These are phyloP conservation scores for Suhomyces kunorum DNA, from an alignment of 1,139 yeast species.

Conservation along the genomic window DNA sequence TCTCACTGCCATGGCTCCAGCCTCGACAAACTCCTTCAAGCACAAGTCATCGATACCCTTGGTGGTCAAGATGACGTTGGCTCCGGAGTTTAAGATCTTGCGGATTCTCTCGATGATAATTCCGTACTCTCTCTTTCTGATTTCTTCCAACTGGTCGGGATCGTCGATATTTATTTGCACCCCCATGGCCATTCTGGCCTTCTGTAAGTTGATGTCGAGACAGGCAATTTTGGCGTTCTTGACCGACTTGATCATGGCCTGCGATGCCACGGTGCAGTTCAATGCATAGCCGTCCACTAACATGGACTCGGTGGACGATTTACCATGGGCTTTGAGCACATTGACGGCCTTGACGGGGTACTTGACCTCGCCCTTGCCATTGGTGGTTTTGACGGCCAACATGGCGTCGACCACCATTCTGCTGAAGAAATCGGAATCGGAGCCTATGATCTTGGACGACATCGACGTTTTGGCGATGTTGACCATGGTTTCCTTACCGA, in stretches of 20 bases:
- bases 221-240: slow-evolving; percentile 84
- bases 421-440: slow-evolving; percentile 89
- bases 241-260: slow-evolving; percentile 86
- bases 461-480: slow-evolving; percentile 96
- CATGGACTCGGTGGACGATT: slow-evolving; percentile 82
- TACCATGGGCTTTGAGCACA: slow-evolving; percentile 94
- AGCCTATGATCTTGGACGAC: slow-evolving; percentile 97
- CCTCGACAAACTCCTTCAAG: slow-evolving; percentile 92
- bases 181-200: slow-evolving; percentile 98
- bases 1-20: slow-evolving; percentile 96
- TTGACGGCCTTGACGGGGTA: slow-evolving; percentile 98
- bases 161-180: slow-evolving; percentile 96
- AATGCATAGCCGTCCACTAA: slow-evolving; percentile 93
- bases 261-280: slow-evolving; percentile 96
- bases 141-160: slow-evolving; percentile 95
- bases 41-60: slow-evolving; percentile 98
- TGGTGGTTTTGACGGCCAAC: slow-evolving; percentile 90
- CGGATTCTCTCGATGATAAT: slow-evolving; percentile 85
- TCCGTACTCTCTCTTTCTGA: slow-evolving; percentile 91
- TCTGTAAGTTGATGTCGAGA: slow-evolving; percentile 90
- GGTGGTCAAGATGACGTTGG: slow-evolving; percentile 93
- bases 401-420: slow-evolving; percentile 93
- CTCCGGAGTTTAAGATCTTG: slow-evolving; percentile 89
- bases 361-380: slow-evolving; percentile 81
- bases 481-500: slow-evolving; percentile 80